A percentile compares a stretch with the other conserved stretches of the same genome.
phyloP scores from a whole-genome alignment of 106 monocot genomes.

The Acanthochlamys bracteata region DNA sequence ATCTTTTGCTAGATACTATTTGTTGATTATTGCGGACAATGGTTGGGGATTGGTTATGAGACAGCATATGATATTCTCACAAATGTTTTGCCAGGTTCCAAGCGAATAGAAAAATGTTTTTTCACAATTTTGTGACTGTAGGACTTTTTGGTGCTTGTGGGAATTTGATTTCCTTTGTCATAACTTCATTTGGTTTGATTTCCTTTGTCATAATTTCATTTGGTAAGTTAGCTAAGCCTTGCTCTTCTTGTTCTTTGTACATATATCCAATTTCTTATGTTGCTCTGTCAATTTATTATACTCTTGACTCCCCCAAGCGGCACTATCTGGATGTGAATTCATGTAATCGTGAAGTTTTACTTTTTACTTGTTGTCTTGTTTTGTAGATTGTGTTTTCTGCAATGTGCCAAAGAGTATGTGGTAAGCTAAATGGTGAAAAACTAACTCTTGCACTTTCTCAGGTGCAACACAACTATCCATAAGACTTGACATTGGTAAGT shows the following conservation, averaged over 20 bases:
- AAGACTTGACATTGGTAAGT: slow-evolving; percentile 39
- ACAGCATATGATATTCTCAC: neutral
- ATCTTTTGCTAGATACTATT: neutral
- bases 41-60: too few species aligned
- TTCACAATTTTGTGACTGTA: slow-evolving; percentile 74
- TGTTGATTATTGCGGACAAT: neutral
- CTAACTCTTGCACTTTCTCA: slow-evolving; percentile 12
- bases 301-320: too few species aligned
- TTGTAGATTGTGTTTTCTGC: too few species aligned
- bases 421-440: too few species aligned
- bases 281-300: too few species aligned
- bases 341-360: too few species aligned
- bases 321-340: too few species aligned
- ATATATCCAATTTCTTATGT: too few species aligned
- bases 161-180: slow-evolving; percentile 46
- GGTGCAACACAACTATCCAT: slow-evolving; percentile 39
- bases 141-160: slow-evolving; percentile 67
- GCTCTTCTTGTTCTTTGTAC: neutral
- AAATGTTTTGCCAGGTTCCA: slow-evolving; percentile 43
- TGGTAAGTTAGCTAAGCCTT: neutral
- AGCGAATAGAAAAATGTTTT: slow-evolving; percentile 89
- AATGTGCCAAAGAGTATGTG: too few species aligned
- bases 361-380: too few species aligned
- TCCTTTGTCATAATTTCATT: slow-evolving; percentile 19
- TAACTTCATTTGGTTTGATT: slow-evolving; percentile 24